These are phyloP conservation scores for Suhomyces kilbournensis DNA, from an alignment of 805 yeast species.

Conservation along the genomic window DNA sequence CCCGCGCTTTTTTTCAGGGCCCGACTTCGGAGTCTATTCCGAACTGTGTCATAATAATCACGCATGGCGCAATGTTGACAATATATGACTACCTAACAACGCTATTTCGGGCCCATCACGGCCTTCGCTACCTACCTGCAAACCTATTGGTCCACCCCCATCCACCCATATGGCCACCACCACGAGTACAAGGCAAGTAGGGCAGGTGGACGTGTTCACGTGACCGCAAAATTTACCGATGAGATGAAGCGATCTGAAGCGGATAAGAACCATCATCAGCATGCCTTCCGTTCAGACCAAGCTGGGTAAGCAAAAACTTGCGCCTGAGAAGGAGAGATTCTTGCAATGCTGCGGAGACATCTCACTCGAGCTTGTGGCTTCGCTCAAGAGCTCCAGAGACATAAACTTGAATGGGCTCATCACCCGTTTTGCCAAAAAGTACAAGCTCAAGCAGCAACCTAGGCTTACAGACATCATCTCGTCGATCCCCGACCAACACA, in stretches of 20 bases:
- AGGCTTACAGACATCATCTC: constrained; percentile 91
- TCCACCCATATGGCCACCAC: background rate
- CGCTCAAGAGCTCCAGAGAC: constrained; percentile 69
- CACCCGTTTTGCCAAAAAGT: constrained; percentile 80
- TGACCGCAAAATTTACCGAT: constrained; percentile 8
- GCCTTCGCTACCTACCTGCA: background rate
- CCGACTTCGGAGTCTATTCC: constrained; percentile 2
- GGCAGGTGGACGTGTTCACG: background rate
- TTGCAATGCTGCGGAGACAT: constrained; percentile 91
- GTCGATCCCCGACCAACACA: constrained; percentile 94
- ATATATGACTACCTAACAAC: background rate
- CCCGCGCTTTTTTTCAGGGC: constrained; percentile 1
- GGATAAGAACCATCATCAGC: background rate
- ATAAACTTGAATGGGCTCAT: constrained; percentile 89
- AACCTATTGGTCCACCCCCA: background rate
- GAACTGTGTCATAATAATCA: background rate
- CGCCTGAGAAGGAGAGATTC: constrained; percentile 92
- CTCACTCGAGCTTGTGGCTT: constrained; percentile 77
- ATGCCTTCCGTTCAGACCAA: constrained; percentile 32
- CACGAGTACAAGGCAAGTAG: background rate
- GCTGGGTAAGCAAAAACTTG: constrained; percentile 55
- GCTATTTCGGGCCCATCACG: background rate
- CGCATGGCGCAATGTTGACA: background rate
- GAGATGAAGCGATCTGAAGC: constrained; percentile 4
- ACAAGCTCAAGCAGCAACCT: constrained; percentile 89